Conservation (phyloP, 805 yeast species). For the Metschnikowia santaceciliae region DNA sequence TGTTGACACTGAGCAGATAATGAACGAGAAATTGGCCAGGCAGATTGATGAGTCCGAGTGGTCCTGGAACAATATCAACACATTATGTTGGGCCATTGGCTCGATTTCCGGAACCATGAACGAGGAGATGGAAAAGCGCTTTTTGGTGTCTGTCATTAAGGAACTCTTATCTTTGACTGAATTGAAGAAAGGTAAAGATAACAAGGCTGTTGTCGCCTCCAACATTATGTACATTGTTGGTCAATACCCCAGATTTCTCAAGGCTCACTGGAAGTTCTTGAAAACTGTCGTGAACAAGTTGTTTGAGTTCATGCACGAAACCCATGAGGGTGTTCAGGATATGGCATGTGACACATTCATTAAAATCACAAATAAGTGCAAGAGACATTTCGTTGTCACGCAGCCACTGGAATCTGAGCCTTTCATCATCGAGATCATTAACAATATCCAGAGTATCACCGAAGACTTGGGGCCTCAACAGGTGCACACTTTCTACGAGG, state of each 20-base stretch:
- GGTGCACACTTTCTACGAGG: slow-evolving; percentile 95
- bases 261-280: slow-evolving; percentile 97
- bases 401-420: slow-evolving; percentile 87
- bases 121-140: slow-evolving; percentile 94
- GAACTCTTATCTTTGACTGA: slow-evolving; percentile 89
- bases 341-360: slow-evolving; percentile 99
- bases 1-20: slow-evolving; percentile 86
- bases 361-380: slow-evolving; percentile 92
- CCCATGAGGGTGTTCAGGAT: slow-evolving; percentile 99
- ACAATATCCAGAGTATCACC: slow-evolving; percentile 78
- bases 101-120: slow-evolving; percentile 98
- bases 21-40: slow-evolving; percentile 85
- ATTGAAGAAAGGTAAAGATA: slow-evolving; percentile 94
- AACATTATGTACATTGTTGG: slow-evolving; percentile 99
- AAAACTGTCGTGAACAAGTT: slow-evolving; percentile 93
- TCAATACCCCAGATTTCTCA: slow-evolving; percentile 94
- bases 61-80: slow-evolving; percentile 98
- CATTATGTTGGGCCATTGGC: slow-evolving; percentile 99
- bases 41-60: slow-evolving; percentile 97
- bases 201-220: slow-evolving; percentile 99
- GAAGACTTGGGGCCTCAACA: slow-evolving; percentile 95
- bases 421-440: slow-evolving; percentile 84
- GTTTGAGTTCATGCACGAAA: slow-evolving; percentile 98
- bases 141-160: slow-evolving; percentile 88
- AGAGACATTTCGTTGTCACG: slow-evolving; percentile 85